Conservation (phyloP, 371 early-diverging fungal species). For the Ordospora pajunii region DNA sequence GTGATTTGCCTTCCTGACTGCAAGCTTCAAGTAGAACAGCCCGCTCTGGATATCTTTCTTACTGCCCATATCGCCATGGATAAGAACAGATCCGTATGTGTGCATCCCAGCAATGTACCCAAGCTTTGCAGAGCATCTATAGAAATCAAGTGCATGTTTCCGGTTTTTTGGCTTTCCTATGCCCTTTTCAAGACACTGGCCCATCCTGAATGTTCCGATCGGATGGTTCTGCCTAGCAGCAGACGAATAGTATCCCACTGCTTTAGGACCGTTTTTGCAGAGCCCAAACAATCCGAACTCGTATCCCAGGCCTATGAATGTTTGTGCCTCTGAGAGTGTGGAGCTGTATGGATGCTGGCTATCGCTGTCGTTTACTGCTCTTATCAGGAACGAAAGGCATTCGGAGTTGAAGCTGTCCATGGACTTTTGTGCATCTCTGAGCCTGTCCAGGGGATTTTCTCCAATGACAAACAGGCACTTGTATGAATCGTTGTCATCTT, state of each 20-base stretch:
- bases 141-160: constrained; percentile 55
- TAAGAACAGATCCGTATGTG: constrained; percentile 58
- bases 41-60: constrained; percentile 51
- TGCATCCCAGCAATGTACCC: constrained; percentile 58
- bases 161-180: constrained; percentile 27
- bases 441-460: constrained; percentile 2
- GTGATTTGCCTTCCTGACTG: constrained; percentile 47
- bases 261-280: constrained; percentile 29
- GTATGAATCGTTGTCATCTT: constrained; percentile 16
- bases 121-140: constrained; percentile 59
- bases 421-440: not conserved
- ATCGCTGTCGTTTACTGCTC: not conserved
- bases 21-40: constrained; percentile 58
- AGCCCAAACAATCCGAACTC: constrained; percentile 42
- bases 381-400: constrained; percentile 15
- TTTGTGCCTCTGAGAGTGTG: constrained; percentile 15
- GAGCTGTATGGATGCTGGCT: not conserved
- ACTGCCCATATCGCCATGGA: constrained; percentile 49
- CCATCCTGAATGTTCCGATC: constrained; percentile 56
- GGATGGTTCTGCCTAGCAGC: constrained; percentile 55
- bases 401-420: constrained; percentile 37
- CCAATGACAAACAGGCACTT: constrained; percentile 2
- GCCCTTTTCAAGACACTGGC: constrained; percentile 56
- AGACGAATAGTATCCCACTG: constrained; percentile 51
- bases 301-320: constrained; percentile 39